Evolutionary conservation across 2,329 filamentous ascomycete species (phyloP).

Genomic region (Fusarium irregulare): DNA sequence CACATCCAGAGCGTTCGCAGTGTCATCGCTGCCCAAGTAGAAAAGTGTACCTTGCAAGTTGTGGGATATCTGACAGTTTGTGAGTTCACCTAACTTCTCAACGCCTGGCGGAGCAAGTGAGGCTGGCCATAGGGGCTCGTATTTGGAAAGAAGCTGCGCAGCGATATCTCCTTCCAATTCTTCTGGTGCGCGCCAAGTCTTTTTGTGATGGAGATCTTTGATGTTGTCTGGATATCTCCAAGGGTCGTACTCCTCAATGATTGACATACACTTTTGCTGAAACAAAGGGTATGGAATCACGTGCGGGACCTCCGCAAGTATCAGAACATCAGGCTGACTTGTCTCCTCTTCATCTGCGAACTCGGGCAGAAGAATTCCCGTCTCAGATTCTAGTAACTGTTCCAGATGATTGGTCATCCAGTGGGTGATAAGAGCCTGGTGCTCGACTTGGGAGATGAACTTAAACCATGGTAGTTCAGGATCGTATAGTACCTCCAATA

Average conservation of each 20-base stretch:
- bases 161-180: slow-evolving; percentile 12
- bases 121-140: slow-evolving; percentile 25
- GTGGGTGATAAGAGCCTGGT: slow-evolving; percentile 26
- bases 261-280: neutral
- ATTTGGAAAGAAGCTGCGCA: slow-evolving; percentile 29
- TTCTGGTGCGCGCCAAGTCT: slow-evolving; percentile 45
- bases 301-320: slow-evolving; percentile 30
- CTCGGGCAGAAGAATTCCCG: neutral
- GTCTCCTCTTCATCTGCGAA: neutral
- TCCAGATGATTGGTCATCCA: slow-evolving; percentile 40
- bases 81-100: slow-evolving; percentile 11
- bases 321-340: slow-evolving; percentile 34
- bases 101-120: slow-evolving; percentile 15
- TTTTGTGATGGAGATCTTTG: slow-evolving; percentile 27
- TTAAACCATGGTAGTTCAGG: slow-evolving; percentile 53
- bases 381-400: slow-evolving; percentile 36
- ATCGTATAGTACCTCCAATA: slow-evolving; percentile 52
- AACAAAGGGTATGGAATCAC: slow-evolving; percentile 43
- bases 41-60: slow-evolving; percentile 45
- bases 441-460: slow-evolving; percentile 32
- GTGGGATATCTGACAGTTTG: slow-evolving; percentile 42
- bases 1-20: slow-evolving; percentile 15
- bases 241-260: slow-evolving; percentile 23
- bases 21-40: slow-evolving; percentile 45
- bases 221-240: slow-evolving; percentile 43